Base-by-base conservation (phyloP, 495 filamentous ascomycete species). In the Aspergillus carlsbadensis region DNA sequence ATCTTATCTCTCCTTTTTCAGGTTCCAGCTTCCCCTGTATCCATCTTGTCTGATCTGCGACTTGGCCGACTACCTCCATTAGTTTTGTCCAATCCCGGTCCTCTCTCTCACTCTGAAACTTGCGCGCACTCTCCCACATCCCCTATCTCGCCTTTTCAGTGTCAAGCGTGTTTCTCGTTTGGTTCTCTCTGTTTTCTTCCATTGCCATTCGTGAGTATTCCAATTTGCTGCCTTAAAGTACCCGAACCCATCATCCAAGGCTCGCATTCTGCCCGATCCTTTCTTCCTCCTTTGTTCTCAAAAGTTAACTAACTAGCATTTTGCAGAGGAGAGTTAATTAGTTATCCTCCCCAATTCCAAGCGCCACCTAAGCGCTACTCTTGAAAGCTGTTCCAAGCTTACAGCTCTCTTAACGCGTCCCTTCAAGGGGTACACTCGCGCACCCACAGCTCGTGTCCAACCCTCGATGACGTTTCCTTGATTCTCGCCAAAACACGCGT, bases 341-440 rank as follows among this genome's bases (percentile, higher is more conserved):
- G 22, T 35, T 36, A n/a, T 18, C 41, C 26, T 15, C 21, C 18
- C 51, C 40, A 20, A 20, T n/a, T n/a, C 10, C 35, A 13, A 20
- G 34, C n/a, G n/a, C n/a, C n/a, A 11, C 35, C 35, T n/a, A 33
- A 33, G 39, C 52, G 37, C 36, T 35, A 37, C 29, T 14, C 47
- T 49, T 17, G 10, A 8, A 13, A 24, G 26, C 47, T 39, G n/a
- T 36, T n/a, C n/a, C n/a, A n/a, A n/a, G n/a, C n/a, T n/a, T 39
- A 48, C 42, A 36, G n/a, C 34, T 44, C 7, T 52, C 31, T 35
- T 21, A 53, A 54, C 59, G 59, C 42, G 54, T 56, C 26, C 54
- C 46, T 53, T 60, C n/a, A 61, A 65, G 58, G 60, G 60, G 55
- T 52, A 60, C 54, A 52, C 20, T 39, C 21, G 29, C 8, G 40